A percentile compares a stretch with the other conserved stretches of the same genome.
These are phyloP conservation scores for Leucocoprinus leucothites DNA, from an alignment of 768 basidiomycete genomes.

Conservation along the genomic window DNA sequence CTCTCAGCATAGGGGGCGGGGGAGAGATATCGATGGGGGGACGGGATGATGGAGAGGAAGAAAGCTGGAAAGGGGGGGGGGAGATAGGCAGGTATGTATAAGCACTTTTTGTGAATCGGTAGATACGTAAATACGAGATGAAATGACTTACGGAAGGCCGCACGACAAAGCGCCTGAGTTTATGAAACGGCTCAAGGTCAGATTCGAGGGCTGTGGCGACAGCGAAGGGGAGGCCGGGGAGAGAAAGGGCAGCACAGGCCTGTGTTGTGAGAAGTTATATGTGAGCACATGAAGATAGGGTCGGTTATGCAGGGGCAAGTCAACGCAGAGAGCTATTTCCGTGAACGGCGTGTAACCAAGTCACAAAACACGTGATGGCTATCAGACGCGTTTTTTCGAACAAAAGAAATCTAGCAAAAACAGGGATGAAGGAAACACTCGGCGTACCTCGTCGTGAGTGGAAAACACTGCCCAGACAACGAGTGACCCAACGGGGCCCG, in stretches of 20 bases:
- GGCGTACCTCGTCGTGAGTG: constrained; percentile 60
- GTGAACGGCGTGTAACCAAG: constrained; percentile 28
- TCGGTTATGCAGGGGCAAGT: constrained; percentile 1
- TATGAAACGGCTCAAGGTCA: constrained; percentile 61
- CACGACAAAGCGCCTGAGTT: constrained; percentile 42
- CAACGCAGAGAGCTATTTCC: constrained; percentile 16
- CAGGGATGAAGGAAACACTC: no score
- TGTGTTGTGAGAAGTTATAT: constrained; percentile 22
- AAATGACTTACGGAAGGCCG: constrained; percentile 16
- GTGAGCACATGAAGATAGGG: constrained; percentile 12
- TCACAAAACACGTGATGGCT: constrained; percentile 24
- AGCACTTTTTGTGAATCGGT: constrained; percentile 3
- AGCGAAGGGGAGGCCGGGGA: constrained; percentile 44
- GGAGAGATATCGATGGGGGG: constrained; percentile 15
- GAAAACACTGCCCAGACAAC: constrained; percentile 56
- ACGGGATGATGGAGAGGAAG: constrained; percentile 21
- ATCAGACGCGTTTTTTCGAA: constrained; percentile 8
- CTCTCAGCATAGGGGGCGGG: constrained; percentile 18
- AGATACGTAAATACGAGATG: constrained; percentile 16
- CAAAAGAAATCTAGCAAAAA: constrained; percentile 1
- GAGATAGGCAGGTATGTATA: constrained; percentile 14
- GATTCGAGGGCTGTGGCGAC: constrained; percentile 56
- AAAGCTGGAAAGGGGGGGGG: constrained; percentile 14
- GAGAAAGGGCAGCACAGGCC: constrained; percentile 54
- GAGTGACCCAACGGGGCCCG: constrained; percentile 22